A percentile compares a stretch with the other conserved stretches of the same genome.
These are phyloP conservation scores for Alternaria longipes DNA, from an alignment of 2,329 filamentous ascomycete genomes.

Conservation along the genomic window DNA sequence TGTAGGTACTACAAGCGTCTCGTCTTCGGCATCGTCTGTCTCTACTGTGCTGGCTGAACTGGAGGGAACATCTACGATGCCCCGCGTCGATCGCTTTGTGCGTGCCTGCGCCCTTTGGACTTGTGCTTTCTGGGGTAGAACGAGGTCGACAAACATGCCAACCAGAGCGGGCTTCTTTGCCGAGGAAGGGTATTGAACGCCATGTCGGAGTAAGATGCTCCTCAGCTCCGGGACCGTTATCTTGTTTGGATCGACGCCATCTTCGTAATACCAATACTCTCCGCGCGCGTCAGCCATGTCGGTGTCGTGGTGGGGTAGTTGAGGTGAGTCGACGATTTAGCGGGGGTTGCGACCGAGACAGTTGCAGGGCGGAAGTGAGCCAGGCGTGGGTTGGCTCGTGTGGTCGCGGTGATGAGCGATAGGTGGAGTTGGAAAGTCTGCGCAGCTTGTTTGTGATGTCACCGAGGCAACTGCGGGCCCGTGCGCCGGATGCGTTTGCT, in stretches of 20 bases:
- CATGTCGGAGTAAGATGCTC: constrained; percentile 89
- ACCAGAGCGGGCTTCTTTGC: constrained; percentile 93
- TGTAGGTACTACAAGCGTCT: constrained; percentile 57
- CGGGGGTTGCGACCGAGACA: background rate
- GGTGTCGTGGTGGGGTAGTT: background rate
- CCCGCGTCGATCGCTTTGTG: constrained; percentile 85
- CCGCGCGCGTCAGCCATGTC: constrained; percentile 47
- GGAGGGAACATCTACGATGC: constrained; percentile 75
- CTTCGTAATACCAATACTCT: constrained; percentile 73
- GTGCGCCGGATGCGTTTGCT: constrained; percentile 1
- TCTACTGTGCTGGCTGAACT: constrained; percentile 69
- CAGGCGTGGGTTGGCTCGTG: constrained; percentile 7
- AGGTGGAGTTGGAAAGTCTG: constrained; percentile 23
- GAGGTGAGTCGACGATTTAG: background rate
- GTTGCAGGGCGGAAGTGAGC: constrained; percentile 2
- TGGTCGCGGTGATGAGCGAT: constrained; percentile 2
- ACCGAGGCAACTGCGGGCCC: constrained; percentile 28
- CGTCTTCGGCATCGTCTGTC: constrained; percentile 63
- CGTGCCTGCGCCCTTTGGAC: constrained; percentile 77
- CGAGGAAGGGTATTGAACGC: constrained; percentile 82
- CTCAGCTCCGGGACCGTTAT: constrained; percentile 89
- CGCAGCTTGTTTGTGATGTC: constrained; percentile 34
- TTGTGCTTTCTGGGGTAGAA: constrained; percentile 80
- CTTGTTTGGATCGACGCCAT: constrained; percentile 82
- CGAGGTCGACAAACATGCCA: constrained; percentile 79